Conservation (phyloP, 257 asterid species). For the Eustoma russellianum region DNA sequence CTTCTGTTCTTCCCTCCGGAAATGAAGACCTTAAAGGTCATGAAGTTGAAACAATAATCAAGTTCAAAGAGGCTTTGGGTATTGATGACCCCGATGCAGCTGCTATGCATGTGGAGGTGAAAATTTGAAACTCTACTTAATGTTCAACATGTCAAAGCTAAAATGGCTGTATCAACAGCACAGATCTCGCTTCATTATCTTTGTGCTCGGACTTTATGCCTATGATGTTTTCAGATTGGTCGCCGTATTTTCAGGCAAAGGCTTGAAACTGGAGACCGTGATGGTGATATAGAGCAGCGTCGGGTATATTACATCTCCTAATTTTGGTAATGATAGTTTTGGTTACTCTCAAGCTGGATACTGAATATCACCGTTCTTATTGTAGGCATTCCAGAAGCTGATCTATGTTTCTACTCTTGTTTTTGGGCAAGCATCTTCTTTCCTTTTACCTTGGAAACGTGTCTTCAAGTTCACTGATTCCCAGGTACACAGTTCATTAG, state of each 20-base stretch:
- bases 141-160: background rate
- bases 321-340: conserved; percentile 4
- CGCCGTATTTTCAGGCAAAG: conserved; percentile 84
- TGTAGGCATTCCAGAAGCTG: conserved; percentile 99
- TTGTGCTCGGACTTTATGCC: conserved; percentile 16
- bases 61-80: conserved; percentile 80
- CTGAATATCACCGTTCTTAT: conserved; percentile 46
- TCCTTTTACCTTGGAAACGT: conserved; percentile 98
- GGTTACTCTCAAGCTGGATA: conserved; percentile 8
- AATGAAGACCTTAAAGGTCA: conserved; percentile 78
- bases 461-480: conserved; percentile 85
- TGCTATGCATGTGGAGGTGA: conserved; percentile 95
- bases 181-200: conserved; percentile 8
- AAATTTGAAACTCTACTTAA: background rate
- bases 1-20: conserved; percentile 75
- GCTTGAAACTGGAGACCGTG: conserved; percentile 94
- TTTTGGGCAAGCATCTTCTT: conserved; percentile 91
- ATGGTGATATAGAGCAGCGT: conserved; percentile 70
- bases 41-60: conserved; percentile 73
- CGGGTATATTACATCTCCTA: conserved; percentile 41
- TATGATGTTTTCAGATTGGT: conserved; percentile 65
- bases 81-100: conserved; percentile 99
- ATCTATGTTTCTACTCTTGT: conserved; percentile 87
- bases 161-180: conserved; percentile 1
- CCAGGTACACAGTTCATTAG: conserved; percentile 48